Evolutionary conservation across 2,329 filamentous ascomycete species (phyloP).

Genomic region (Hysterium pulicare): DNA sequence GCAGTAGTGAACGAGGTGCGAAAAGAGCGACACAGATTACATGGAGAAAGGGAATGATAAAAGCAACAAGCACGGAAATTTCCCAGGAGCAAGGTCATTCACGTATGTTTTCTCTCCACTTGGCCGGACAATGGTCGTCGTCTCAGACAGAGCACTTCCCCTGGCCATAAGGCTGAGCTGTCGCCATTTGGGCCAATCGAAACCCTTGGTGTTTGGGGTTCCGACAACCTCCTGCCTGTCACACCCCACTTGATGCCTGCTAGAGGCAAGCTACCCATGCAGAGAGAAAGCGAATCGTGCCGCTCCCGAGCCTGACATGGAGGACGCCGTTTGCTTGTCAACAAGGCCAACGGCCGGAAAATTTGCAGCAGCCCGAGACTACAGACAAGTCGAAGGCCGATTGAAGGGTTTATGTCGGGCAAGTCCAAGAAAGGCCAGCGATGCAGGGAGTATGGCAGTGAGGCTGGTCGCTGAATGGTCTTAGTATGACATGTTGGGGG

Average conservation of each 20-base stretch:
- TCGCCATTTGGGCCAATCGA: conserved; percentile 26
- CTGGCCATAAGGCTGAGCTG: conserved; percentile 29
- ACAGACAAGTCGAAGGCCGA: neutral
- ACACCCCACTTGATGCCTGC: conserved; percentile 13
- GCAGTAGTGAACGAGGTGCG: neutral
- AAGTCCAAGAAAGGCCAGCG: too few species aligned
- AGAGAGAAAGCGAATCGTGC: neutral
- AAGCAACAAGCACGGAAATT: neutral
- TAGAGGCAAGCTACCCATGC: neutral
- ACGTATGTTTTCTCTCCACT: neutral
- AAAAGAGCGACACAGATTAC: neutral
- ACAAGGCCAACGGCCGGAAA: neutral
- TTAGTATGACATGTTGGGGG: neutral
- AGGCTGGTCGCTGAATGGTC: neutral
- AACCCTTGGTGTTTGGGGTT: conserved; percentile 36
- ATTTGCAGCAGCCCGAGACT: neutral
- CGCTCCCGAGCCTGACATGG: too few species aligned
- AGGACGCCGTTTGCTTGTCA: too few species aligned
- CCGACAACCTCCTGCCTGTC: conserved; percentile 24
- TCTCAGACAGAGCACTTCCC: conserved; percentile 27
- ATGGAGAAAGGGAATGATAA: neutral
- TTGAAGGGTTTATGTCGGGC: too few species aligned
- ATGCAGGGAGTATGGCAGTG: too few species aligned
- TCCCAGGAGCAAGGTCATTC: neutral
- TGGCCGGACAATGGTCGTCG: conserved; percentile 13